Conservation (phyloP, 2,329 filamentous ascomycete genomes). For the Colletotrichum sp. region DNA sequence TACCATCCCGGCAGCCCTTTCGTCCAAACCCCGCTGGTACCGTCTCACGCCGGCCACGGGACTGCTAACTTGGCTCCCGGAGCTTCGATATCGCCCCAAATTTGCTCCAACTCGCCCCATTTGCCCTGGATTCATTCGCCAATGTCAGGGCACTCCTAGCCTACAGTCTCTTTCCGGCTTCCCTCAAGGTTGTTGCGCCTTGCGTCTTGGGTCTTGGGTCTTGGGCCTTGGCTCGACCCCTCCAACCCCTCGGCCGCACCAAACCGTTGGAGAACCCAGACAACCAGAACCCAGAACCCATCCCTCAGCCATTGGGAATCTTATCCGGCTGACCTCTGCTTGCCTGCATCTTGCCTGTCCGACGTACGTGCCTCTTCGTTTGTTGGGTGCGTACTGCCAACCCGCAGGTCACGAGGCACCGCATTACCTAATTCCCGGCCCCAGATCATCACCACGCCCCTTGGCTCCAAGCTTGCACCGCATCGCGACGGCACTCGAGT, state of each 20-base stretch:
- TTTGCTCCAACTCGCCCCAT: not conserved
- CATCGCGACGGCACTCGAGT: not conserved
- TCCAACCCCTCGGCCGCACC: not conserved
- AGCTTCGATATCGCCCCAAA: not conserved
- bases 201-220: not conserved
- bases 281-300: not conserved
- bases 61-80: conserved; percentile 16
- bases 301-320: not conserved
- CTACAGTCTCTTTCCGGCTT: not conserved
- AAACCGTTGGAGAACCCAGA: conserved; percentile 7
- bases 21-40: conserved; percentile 17
- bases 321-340: not conserved
- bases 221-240: not conserved
- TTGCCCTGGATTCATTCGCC: not conserved
- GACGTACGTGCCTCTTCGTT: not conserved
- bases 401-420: not conserved
- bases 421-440: conserved; percentile 10
- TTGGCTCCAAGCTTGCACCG: conserved; percentile 3
- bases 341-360: not conserved
- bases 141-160: not conserved
- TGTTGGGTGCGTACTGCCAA: not conserved
- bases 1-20: conserved; percentile 2
- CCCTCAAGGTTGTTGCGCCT: not conserved
- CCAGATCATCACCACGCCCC: not conserved
- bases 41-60: conserved; percentile 3